Evolutionary conservation across 1,139 yeast genomes (phyloP).

Genomic region (Hemisphaericaspora xylanilytica): DNA sequence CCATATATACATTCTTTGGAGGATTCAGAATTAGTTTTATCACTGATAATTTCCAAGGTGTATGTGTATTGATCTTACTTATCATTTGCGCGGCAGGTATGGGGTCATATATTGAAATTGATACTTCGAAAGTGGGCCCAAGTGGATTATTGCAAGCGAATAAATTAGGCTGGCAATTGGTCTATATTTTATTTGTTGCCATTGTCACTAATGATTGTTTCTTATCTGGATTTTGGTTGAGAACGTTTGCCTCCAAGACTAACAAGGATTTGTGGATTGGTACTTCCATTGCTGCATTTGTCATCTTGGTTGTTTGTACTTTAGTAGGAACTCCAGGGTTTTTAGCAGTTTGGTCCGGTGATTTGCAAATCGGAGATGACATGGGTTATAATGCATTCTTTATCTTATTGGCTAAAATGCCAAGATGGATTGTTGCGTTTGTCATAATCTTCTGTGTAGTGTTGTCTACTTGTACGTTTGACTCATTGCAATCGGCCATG

Average conservation of each 20-base stretch:
- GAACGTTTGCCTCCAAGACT: conserved; percentile 85
- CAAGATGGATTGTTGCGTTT: conserved; percentile 86
- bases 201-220: conserved; percentile 88
- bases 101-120: conserved; percentile 75
- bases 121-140: conserved; percentile 57
- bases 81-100: conserved; percentile 76
- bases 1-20: conserved; percentile 84
- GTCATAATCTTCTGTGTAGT: conserved; percentile 70
- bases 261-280: conserved; percentile 76
- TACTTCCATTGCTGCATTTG: conserved; percentile 68
- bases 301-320: conserved; percentile 61
- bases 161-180: conserved; percentile 82
- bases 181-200: conserved; percentile 82
- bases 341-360: conserved; percentile 88
- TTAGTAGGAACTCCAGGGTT: conserved; percentile 83
- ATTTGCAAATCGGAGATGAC: conserved; percentile 56
- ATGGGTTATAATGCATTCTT: conserved; percentile 68
- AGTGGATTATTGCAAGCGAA: conserved; percentile 65
- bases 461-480: conserved; percentile 85
- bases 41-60: conserved; percentile 88
- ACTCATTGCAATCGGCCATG: conserved; percentile 84
- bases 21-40: conserved; percentile 87
- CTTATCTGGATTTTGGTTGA: conserved; percentile 88
- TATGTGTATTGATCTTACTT: conserved; percentile 61
- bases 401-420: conserved; percentile 66